phyloP scores from a whole-genome alignment of 371 early-diverging fungal genomes.

The Syncephalastrum sp. region DNA sequence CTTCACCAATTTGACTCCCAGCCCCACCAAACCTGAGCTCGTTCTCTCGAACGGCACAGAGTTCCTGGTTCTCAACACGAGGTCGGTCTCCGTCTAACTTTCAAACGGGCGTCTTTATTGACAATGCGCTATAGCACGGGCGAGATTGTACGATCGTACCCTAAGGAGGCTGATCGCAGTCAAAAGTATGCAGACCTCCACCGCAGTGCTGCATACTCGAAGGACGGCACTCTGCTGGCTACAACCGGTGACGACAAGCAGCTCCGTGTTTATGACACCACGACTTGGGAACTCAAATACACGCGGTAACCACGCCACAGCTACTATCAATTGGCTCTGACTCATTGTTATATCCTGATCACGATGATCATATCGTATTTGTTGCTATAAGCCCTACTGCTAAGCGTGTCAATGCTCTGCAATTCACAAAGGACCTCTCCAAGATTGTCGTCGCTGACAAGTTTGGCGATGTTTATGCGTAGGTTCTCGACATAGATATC shows the following conservation, averaged over 20 bases:
- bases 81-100: constrained; percentile 25
- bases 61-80: constrained; percentile 57
- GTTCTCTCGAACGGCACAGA: constrained; percentile 61
- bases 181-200: constrained; percentile 48
- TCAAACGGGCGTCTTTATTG: neutral
- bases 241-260: constrained; percentile 73
- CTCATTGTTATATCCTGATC: no score
- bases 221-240: constrained; percentile 60
- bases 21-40: constrained; percentile 52
- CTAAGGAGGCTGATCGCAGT: constrained; percentile 23
- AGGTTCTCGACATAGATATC: constrained; percentile 7
- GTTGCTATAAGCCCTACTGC: constrained; percentile 37
- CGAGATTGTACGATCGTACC: constrained; percentile 33
- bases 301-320: constrained; percentile 39
- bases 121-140: constrained; percentile 33
- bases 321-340: no score
- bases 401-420: constrained; percentile 71
- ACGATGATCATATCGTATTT: no score
- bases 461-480: constrained; percentile 93
- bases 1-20: constrained; percentile 51
- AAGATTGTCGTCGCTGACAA: constrained; percentile 86
- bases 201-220: constrained; percentile 56
- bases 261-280: constrained; percentile 68
- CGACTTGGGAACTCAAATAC: constrained; percentile 53
- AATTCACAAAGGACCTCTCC: constrained; percentile 59